Percentiles rank a stretch among this genome's conserved stretches.
Conservation (phyloP, 176 grass and related monocot species). For the Luzula sylvatica region DNA sequence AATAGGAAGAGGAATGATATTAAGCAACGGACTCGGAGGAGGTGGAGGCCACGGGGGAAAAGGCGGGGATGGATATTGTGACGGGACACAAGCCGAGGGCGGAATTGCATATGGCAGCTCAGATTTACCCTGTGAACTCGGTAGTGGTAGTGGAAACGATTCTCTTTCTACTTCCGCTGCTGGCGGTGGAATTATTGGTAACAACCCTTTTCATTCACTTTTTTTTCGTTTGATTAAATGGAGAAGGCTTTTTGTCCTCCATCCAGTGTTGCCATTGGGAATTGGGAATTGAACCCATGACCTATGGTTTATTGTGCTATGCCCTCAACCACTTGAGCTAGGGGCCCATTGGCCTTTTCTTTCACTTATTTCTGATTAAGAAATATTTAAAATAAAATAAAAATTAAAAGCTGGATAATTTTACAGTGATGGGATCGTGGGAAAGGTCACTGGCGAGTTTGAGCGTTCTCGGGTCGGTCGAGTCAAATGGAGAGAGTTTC, state of each 20-base stretch:
- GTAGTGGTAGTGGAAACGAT: slow-evolving; percentile 96
- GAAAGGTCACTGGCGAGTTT: slow-evolving; percentile 70
- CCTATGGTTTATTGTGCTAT: no score
- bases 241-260: no score
- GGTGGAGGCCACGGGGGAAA: slow-evolving; percentile 96
- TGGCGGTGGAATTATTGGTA: slow-evolving; percentile 98
- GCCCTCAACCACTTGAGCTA: background rate
- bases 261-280: no score
- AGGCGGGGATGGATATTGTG: slow-evolving; percentile 49
- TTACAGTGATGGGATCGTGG: slow-evolving; percentile 97
- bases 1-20: slow-evolving; percentile 60
- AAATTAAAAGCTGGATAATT: no score
- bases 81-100: slow-evolving; percentile 39
- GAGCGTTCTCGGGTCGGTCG: slow-evolving; percentile 58
- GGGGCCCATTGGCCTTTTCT: background rate
- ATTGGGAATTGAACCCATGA: no score
- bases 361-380: no score
- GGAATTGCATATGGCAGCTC: slow-evolving; percentile 65
- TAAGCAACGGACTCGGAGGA: slow-evolving; percentile 51
- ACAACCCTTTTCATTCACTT: slow-evolving; percentile 2
- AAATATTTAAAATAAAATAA: no score
- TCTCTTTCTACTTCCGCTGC: slow-evolving; percentile 46
- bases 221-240: no score
- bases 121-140: slow-evolving; percentile 93
- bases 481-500: slow-evolving; percentile 76